Conservation (phyloP, 345 rosid species). For the Capsella bursapastoris region DNA sequence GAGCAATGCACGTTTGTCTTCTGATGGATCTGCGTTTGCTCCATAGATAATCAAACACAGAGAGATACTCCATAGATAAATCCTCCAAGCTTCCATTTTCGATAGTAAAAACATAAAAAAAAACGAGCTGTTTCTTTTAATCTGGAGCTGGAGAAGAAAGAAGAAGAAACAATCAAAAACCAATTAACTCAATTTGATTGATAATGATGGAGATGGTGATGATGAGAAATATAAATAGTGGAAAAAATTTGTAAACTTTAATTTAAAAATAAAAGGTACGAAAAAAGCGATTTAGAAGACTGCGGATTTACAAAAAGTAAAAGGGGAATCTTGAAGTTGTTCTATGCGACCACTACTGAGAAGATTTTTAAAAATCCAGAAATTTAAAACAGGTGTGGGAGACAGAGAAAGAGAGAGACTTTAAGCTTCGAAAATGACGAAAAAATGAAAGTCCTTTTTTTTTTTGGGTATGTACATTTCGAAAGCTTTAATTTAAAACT, state of each 20-base stretch:
- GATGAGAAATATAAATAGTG: conserved; percentile 23
- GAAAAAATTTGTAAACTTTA: conserved; percentile 43
- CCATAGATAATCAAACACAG: conserved; percentile 41
- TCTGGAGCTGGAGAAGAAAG: conserved; percentile 36
- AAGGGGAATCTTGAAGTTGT: conserved; percentile 45
- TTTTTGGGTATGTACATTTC: conserved; percentile 11
- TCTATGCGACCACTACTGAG: conserved; percentile 26
- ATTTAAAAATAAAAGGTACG: conserved; percentile 44
- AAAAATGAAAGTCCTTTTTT: conserved; percentile 32
- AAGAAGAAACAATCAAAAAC: conserved; percentile 18
- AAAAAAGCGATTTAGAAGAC: conserved; percentile 50
- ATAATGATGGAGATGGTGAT: conserved; percentile 5
- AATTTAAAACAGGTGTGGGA: conserved; percentile 32
- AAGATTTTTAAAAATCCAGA: conserved; percentile 19
- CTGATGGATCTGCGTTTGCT: conserved; percentile 57
- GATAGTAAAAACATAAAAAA: not conserved
- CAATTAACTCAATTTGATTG: conserved; percentile 13
- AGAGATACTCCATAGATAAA: conserved; percentile 41
- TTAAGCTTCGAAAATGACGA: conserved; percentile 42
- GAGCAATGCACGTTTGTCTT: conserved; percentile 86
- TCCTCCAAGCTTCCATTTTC: conserved; percentile 39
- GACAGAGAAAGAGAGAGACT: conserved; percentile 26
- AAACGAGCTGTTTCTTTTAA: conserved; percentile 60
- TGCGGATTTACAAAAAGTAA: conserved; percentile 51
- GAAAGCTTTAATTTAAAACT: conserved; percentile 44